A percentile compares a stretch with the other conserved stretches of the same genome.
phyloP scores from a whole-genome alignment of 805 yeast species.

The Suhomyces sp. region DNA sequence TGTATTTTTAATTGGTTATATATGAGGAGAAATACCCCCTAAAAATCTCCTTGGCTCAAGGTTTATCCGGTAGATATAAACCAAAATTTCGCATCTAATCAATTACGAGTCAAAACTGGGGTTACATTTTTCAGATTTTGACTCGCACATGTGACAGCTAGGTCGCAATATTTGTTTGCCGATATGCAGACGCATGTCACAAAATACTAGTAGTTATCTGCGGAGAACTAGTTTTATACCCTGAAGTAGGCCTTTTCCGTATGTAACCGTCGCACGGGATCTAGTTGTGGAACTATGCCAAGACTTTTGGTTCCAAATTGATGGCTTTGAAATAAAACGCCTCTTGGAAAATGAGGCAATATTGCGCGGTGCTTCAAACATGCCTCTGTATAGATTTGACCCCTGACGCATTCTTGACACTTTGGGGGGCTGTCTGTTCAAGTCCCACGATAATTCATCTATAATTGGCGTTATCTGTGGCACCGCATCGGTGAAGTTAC shows the following conservation, averaged over 20 bases:
- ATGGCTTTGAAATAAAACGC: not conserved
- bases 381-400: not conserved
- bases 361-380: not conserved
- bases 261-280: not conserved
- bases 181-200: not conserved
- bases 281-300: not conserved
- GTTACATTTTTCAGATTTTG: not conserved
- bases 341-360: not conserved
- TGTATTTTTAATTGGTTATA: not conserved
- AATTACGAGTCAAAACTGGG: not conserved
- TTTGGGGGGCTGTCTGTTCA: not conserved
- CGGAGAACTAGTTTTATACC: not conserved
- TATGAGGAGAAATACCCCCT: not conserved
- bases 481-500: not conserved
- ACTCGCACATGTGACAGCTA: not conserved
- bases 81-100: not conserved
- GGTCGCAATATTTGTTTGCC: not conserved
- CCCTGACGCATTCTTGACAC: conserved; percentile 1
- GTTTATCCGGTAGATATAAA: not conserved
- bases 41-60: not conserved
- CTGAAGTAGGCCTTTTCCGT: not conserved
- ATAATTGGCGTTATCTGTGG: not conserved
- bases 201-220: not conserved
- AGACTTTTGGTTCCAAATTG: conserved; percentile 1
- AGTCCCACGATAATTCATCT: not conserved